These are phyloP conservation scores for Alternaria metachromatica DNA, from an alignment of 2,329 filamentous ascomycete species.

Conservation along the genomic window DNA sequence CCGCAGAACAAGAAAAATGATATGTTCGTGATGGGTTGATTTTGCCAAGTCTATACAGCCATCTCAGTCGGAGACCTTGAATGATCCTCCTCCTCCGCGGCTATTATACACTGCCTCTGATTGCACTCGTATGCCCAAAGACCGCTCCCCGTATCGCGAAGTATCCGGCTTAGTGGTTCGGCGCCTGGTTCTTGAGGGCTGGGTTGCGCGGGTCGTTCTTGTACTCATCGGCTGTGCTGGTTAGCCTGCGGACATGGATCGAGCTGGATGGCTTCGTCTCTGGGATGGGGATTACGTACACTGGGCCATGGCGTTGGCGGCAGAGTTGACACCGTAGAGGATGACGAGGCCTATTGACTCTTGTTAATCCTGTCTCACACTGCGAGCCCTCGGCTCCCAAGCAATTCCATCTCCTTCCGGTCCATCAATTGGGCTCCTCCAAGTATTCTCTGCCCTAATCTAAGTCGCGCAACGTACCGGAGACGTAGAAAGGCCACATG, in stretches of 20 bases:
- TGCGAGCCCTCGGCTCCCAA: not conserved
- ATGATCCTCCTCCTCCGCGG: slow-evolving; percentile 27
- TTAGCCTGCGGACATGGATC: slow-evolving; percentile 24
- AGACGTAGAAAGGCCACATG: slow-evolving; percentile 91
- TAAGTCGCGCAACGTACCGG: slow-evolving; percentile 70
- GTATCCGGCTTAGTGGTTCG: slow-evolving; percentile 38
- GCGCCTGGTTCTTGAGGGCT: slow-evolving; percentile 42
- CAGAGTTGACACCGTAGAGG: slow-evolving; percentile 88
- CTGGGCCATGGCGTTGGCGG: slow-evolving; percentile 76
- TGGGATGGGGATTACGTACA: slow-evolving; percentile 63
- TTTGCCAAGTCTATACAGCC: slow-evolving; percentile 44
- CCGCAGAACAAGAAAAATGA: not conserved
- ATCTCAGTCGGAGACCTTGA: slow-evolving; percentile 22
- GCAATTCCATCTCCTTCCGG: slow-evolving; percentile 12
- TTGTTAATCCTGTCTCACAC: slow-evolving; percentile 23
- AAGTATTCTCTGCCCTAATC: not conserved
- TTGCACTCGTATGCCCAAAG: slow-evolving; percentile 23
- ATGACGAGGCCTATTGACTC: slow-evolving; percentile 73
- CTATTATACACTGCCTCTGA: slow-evolving; percentile 47
- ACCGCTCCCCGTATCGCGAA: slow-evolving; percentile 18
- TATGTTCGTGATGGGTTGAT: slow-evolving; percentile 18
- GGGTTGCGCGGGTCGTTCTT: slow-evolving; percentile 97
- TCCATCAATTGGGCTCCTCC: slow-evolving; percentile 4
- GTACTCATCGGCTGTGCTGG: slow-evolving; percentile 78
- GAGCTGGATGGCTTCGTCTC: not conserved